Evolutionary conservation across 108 stramenopile genomes (phyloP), one percentile per base, ranked within the genome.

Genomic region (Nitzschia sp.): DNA sequence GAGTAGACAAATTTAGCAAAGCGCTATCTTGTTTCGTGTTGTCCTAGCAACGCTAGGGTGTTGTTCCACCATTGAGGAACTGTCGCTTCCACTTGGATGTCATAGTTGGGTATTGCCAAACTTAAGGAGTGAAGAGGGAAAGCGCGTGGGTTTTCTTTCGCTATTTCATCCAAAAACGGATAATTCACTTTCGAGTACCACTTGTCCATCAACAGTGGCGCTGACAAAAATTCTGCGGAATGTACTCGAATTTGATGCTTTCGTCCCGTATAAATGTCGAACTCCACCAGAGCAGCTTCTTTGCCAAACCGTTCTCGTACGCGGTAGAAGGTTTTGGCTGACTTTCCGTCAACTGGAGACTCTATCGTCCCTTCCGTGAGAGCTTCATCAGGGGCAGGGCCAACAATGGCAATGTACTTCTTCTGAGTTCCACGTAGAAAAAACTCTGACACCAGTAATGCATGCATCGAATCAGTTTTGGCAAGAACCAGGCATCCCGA

Each of bases 201-300:
- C 0, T 73, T 60, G 62, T 86, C 86, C 15, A 74, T 29, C 38
- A 85, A 64, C 22, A 90, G 72, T 8, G 88, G 88, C 10, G 72
- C 51, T 3, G 57, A n/a, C 39, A 90, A 50, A 50, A 60, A 83
- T 42, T 74, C 69, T 10, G 87, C 83, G 41, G 81, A 80, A 63
- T 92, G 91, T 0, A 82, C 78, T 52, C 91, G 79, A 21, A 92
- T 84, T 71, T 92, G 91, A 73, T 92, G 91, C 52, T 86, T 89
- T 22, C 91, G 70, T 10, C 91, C 91, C 10, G 88, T 90, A 26
- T 71, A 62, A 8, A 86, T 84, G 61, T 82, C 75, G 7, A 86
- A 73, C 53, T 82, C 65, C 20, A 91, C 14, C 1, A 85, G 50
- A 20, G 75, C 61, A 10, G 77, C 83, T 11, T 41, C 22, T 25